Percentiles rank a stretch among this genome's conserved stretches.
phyloP scores from a whole-genome alignment of 1,139 yeast species.

The Sugiyamaella pinicola region DNA sequence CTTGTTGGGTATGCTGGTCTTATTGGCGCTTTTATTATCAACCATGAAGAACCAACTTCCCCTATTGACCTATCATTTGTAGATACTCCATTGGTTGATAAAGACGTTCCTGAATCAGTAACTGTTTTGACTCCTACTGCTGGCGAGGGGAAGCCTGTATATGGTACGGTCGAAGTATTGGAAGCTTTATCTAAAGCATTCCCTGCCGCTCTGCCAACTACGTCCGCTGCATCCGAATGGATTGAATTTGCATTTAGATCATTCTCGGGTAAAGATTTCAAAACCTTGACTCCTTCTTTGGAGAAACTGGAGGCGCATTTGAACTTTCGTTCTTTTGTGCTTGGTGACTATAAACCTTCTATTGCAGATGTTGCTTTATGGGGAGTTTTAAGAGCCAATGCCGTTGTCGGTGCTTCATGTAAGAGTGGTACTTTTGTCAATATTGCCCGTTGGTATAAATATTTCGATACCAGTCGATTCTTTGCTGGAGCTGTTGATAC shows the following conservation, averaged over 20 bases:
- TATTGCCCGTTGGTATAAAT: slow-evolving; percentile 91
- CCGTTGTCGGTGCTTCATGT: slow-evolving; percentile 86
- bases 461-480: slow-evolving; percentile 63
- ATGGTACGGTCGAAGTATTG: slow-evolving; percentile 51
- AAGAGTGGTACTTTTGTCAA: slow-evolving; percentile 82
- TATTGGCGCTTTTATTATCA: slow-evolving; percentile 75
- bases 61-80: slow-evolving; percentile 65
- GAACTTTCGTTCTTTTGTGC: slow-evolving; percentile 78
- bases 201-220: slow-evolving; percentile 40
- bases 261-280: slow-evolving; percentile 82
- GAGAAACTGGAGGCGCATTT: slow-evolving; percentile 81
- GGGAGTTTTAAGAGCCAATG: slow-evolving; percentile 93
- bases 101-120: slow-evolving; percentile 41
- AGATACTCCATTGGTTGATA: slow-evolving; percentile 43
- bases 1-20: slow-evolving; percentile 77
- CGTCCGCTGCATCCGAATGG: slow-evolving; percentile 53
- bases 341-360: slow-evolving; percentile 60
- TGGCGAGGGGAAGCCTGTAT: slow-evolving; percentile 44
- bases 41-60: slow-evolving; percentile 51
- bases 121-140: slow-evolving; percentile 50
- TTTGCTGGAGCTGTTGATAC: slow-evolving; percentile 73
- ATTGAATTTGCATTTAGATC: slow-evolving; percentile 66
- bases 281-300: slow-evolving; percentile 73
- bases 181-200: slow-evolving; percentile 51
- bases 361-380: slow-evolving; percentile 85